phyloP scores from a whole-genome alignment of 257 asterid species.

The Asclepias syriaca region DNA sequence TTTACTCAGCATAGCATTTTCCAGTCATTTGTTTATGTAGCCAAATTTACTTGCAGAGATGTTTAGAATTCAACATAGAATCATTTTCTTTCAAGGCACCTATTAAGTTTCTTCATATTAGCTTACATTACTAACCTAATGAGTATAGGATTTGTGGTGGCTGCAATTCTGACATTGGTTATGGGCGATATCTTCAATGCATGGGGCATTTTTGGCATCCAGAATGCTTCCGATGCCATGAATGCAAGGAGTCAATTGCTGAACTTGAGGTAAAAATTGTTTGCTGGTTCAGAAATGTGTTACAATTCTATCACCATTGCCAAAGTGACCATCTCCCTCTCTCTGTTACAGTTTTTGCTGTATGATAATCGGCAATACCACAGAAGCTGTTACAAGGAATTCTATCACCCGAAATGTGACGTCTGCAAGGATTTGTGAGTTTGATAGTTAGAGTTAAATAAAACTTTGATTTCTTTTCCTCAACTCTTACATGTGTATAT shows the following conservation, averaged over 20 bases:
- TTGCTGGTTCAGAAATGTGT: neutral
- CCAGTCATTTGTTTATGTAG: no score
- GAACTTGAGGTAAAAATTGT: slow-evolving; percentile 69
- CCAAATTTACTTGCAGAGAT: no score
- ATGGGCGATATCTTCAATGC: slow-evolving; percentile 82
- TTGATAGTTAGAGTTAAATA: neutral
- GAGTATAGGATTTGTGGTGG: slow-evolving; percentile 90
- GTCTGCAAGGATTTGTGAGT: slow-evolving; percentile 91
- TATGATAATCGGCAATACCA: slow-evolving; percentile 71
- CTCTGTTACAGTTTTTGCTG: slow-evolving; percentile 73
- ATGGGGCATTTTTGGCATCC: slow-evolving; percentile 98
- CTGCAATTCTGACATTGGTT: slow-evolving; percentile 83
- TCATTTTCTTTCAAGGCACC: no score
- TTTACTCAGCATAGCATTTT: no score
- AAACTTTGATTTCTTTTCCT: neutral
- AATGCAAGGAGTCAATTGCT: slow-evolving; percentile 74
- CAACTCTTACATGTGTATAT: neutral
- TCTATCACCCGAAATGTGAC: slow-evolving; percentile 95
- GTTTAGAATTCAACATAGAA: no score
- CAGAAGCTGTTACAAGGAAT: slow-evolving; percentile 87
- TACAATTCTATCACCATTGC: slow-evolving; percentile 5
- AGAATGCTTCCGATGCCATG: slow-evolving; percentile 79
- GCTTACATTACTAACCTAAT: no score
- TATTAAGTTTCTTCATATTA: no score
- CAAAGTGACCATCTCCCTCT: slow-evolving; percentile 11